These are phyloP conservation scores for Pleurostoma richardsiae DNA, from an alignment of 2,329 filamentous ascomycete species.

Conservation along the genomic window DNA sequence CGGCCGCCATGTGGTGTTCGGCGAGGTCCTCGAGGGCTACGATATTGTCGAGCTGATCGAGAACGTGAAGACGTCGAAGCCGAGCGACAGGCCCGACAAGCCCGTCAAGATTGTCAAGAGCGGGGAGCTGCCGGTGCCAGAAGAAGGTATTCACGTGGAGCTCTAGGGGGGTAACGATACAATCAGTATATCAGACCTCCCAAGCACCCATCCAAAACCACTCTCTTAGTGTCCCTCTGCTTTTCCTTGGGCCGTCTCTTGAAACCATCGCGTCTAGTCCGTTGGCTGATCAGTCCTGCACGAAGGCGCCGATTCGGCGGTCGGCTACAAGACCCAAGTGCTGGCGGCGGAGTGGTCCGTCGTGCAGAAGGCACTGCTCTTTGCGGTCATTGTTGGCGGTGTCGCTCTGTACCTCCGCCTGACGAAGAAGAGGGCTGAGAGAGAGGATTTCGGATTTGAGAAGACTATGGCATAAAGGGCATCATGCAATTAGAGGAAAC, in stretches of 20 bases:
- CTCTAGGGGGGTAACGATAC: constrained; percentile 46
- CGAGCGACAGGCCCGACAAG: constrained; percentile 64
- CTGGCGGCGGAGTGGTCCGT: constrained; percentile 28
- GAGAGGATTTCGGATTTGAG: constrained; percentile 29
- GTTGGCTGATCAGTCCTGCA: constrained; percentile 13
- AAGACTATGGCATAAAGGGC: constrained; percentile 35
- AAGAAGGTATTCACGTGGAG: constrained; percentile 91
- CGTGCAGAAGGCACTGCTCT: constrained; percentile 45
- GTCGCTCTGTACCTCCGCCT: constrained; percentile 40
- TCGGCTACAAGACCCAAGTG: constrained; percentile 27
- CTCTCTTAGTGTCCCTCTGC: not conserved
- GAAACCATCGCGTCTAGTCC: not conserved
- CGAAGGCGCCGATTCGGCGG: constrained; percentile 29
- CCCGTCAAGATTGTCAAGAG: constrained; percentile 75
- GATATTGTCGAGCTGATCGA: constrained; percentile 77
- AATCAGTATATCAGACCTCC: constrained; percentile 27
- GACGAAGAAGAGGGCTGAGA: constrained; percentile 23
- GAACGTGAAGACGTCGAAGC: constrained; percentile 54
- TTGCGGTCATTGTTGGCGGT: constrained; percentile 40
- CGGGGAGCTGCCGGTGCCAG: constrained; percentile 75
- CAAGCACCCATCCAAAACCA: constrained; percentile 10
- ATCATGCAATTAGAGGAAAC: not conserved
- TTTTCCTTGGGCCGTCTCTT: constrained; percentile 2
- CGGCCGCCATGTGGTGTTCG: constrained; percentile 81
- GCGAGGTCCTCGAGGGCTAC: constrained; percentile 82